phyloP scores from a whole-genome alignment of 805 yeast genomes.

The Zygosaccharomyces bailii region DNA sequence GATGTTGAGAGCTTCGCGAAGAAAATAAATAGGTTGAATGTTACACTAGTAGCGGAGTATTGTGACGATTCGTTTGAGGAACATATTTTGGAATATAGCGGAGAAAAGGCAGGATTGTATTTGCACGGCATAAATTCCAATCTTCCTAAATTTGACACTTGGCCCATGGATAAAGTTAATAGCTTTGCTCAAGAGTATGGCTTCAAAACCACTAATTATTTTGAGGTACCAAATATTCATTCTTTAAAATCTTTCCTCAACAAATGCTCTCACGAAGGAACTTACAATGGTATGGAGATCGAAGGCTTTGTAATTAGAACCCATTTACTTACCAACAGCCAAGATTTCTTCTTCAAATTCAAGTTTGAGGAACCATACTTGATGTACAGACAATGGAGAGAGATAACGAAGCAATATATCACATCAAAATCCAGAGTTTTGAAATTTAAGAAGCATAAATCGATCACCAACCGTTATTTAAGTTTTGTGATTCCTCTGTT shows the following conservation, averaged over 20 bases:
- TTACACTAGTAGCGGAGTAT: slow-evolving; percentile 87
- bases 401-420: slow-evolving; percentile 65
- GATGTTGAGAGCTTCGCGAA: slow-evolving; percentile 52
- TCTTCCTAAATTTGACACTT: slow-evolving; percentile 57
- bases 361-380: slow-evolving; percentile 95
- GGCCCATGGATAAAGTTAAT: slow-evolving; percentile 56
- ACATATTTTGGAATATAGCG: slow-evolving; percentile 75
- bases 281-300: slow-evolving; percentile 64
- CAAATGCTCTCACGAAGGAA: slow-evolving; percentile 60
- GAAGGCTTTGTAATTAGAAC: slow-evolving; percentile 94
- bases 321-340: slow-evolving; percentile 26
- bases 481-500: slow-evolving; percentile 61
- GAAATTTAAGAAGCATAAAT: slow-evolving; percentile 50
- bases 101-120: slow-evolving; percentile 73
- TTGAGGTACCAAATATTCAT: slow-evolving; percentile 39
- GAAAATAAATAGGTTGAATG: slow-evolving; percentile 45
- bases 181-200: slow-evolving; percentile 66
- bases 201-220: slow-evolving; percentile 55
- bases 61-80: slow-evolving; percentile 95
- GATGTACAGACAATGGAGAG: slow-evolving; percentile 87
- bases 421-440: slow-evolving; percentile 34
- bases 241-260: slow-evolving; percentile 52
- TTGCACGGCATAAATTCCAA: slow-evolving; percentile 85
- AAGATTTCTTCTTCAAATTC: slow-evolving; percentile 70
- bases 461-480: slow-evolving; percentile 63